Evolutionary conservation across 352 stramenopile genomes (phyloP).

Genomic region (Globisporangium lucens): DNA sequence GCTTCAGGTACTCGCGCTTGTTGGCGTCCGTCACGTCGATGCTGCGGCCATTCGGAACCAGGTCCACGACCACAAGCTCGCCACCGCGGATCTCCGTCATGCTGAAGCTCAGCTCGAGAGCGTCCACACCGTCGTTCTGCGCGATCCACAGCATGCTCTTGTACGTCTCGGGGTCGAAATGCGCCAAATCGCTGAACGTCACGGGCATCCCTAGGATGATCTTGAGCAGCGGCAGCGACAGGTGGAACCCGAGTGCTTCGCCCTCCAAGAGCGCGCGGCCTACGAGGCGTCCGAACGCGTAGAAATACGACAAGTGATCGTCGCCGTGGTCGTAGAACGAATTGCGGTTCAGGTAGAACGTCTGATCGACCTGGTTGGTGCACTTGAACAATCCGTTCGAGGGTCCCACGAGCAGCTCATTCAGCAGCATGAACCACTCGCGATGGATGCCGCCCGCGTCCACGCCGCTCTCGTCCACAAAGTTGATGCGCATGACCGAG

Average conservation of each 20-base stretch:
- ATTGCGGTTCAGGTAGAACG: slow-evolving; percentile 48
- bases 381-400: slow-evolving; percentile 40
- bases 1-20: slow-evolving; percentile 87
- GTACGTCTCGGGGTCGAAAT: slow-evolving; percentile 39
- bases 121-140: slow-evolving; percentile 32
- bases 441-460: slow-evolving; percentile 78
- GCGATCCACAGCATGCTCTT: slow-evolving; percentile 53
- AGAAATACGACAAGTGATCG: slow-evolving; percentile 43
- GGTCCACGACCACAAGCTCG: slow-evolving; percentile 27
- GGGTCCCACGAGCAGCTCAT: slow-evolving; percentile 32
- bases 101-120: slow-evolving; percentile 43
- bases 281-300: slow-evolving; percentile 42
- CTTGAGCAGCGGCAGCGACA: slow-evolving; percentile 59
- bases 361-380: slow-evolving; percentile 38
- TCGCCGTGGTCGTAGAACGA: slow-evolving; percentile 27
- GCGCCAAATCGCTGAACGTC: slow-evolving; percentile 38
- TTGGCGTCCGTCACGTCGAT: slow-evolving; percentile 90
- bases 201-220: slow-evolving; percentile 43
- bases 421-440: slow-evolving; percentile 79
- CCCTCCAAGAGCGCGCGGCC: slow-evolving; percentile 70
- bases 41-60: slow-evolving; percentile 34
- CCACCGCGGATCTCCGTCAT: slow-evolving; percentile 20
- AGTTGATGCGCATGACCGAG: slow-evolving; percentile 67
- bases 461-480: slow-evolving; percentile 58
- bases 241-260: slow-evolving; percentile 90